Base-by-base conservation (phyloP, 2,329 filamentous ascomycete species). In the Pseudohalonectria lignicola region DNA sequence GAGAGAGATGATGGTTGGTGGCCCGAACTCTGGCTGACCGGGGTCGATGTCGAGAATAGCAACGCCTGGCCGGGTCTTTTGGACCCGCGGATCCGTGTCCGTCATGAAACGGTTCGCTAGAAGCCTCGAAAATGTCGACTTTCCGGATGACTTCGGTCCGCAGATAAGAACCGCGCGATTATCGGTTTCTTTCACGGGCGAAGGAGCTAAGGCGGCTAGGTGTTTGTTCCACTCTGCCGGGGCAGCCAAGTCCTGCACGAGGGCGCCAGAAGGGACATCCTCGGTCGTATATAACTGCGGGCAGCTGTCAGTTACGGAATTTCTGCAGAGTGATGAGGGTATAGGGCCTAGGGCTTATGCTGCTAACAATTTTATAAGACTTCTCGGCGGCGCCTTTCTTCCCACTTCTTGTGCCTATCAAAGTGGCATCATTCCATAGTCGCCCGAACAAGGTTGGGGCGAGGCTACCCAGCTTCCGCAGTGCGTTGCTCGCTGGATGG, bases 21-120 rank as follows among this genome's bases (percentile, higher is more conserved):
- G 69, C 0, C 73, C 74, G 52, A 82, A 87, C 51, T 88, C 84
- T 3, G 84, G 82, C 49, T 87, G 83, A 0, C 79, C 80, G 1
- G 82, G 81, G 51, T 92, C 84, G 9, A 90, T 64, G 47, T 92
- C 85, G 6, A 92, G 66, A n/a, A 82, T 62, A 39, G 66, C 69
- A 19, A 81, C 62, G 36, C 57, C 43, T 2, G 49, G 41, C 46
- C 53, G 47, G n/a, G 45, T 39, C 16, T 50, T 28, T 47, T 47
- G 47, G 49, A 47, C 48, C 43, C 40, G 43, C 42, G 39, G 43
- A 3, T 34, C 44, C 41, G 52, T 49, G 33, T 62, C 55, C 4
- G 76, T 81, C n/a, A 85, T 56, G 8, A 85, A 59, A 10, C 74
- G 70, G 49, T 88, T 88, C 8, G 69, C 59, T 3, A 88, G 61